Conservation (phyloP, 768 basidiomycete genomes). For the Boletus insuetus region DNA sequence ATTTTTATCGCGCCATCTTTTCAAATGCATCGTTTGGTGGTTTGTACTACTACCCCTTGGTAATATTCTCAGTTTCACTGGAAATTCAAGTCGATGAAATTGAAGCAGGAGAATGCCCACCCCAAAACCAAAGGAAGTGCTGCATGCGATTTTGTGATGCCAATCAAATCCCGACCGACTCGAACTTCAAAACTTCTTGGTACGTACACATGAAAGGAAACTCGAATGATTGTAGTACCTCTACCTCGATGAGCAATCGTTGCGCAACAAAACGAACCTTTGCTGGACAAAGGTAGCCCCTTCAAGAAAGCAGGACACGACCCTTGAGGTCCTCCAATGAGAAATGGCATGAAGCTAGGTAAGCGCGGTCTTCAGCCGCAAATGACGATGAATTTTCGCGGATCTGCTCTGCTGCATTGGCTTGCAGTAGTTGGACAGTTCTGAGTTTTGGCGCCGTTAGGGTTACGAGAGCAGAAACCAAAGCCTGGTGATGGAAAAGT, state of each 20-base stretch:
- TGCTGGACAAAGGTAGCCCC: background rate
- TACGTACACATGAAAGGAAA: background rate
- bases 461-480: constrained; percentile 24
- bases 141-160: too few species aligned
- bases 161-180: background rate
- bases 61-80: too few species aligned
- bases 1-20: too few species aligned
- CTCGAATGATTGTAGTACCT: background rate
- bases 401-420: constrained; percentile 11
- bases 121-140: too few species aligned
- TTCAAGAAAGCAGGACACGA: constrained; percentile 13
- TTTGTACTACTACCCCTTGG: too few species aligned
- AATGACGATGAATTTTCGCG: constrained; percentile 5
- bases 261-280: background rate
- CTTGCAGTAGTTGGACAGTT: constrained; percentile 21
- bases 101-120: too few species aligned
- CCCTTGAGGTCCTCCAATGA: constrained; percentile 26
- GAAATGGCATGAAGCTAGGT: constrained; percentile 11
- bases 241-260: background rate
- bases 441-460: constrained; percentile 20
- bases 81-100: too few species aligned
- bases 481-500: constrained; percentile 12
- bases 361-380: constrained; percentile 7
- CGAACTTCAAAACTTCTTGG: background rate
- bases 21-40: too few species aligned